Percentiles rank a stretch among this genome's conserved stretches.
Conservation (phyloP, 768 basidiomycete species). For the Mycena pura region DNA sequence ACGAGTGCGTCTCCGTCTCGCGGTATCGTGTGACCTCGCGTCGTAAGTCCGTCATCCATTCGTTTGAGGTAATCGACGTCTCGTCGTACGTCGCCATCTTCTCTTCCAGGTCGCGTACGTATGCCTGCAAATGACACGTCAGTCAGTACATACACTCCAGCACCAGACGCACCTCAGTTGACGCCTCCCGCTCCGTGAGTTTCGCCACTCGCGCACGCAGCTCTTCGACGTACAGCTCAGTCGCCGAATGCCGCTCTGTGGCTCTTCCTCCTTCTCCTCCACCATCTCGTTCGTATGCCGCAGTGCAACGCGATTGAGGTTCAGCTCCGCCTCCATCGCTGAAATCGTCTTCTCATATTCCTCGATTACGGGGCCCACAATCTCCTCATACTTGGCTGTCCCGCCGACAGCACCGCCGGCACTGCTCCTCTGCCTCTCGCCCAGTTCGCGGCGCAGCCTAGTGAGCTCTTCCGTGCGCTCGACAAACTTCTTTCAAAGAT, state of each 20-base stretch:
- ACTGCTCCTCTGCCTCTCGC: conserved; percentile 70
- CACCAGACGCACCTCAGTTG: conserved; percentile 76
- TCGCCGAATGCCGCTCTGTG: conserved; percentile 73
- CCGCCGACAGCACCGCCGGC: conserved; percentile 67
- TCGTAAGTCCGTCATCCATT: conserved; percentile 82
- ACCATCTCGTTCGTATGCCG: conserved; percentile 92
- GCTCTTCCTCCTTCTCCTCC: conserved; percentile 88
- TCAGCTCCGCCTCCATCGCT: conserved; percentile 92
- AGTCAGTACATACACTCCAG: background rate
- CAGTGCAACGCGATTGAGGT: conserved; percentile 84
- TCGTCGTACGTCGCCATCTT: conserved; percentile 90
- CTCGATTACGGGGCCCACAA: conserved; percentile 96
- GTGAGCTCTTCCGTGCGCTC: conserved; percentile 91
- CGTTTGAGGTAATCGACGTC: conserved; percentile 73
- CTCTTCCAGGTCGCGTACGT: conserved; percentile 92
- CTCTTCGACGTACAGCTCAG: conserved; percentile 89
- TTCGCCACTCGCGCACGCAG: conserved; percentile 81
- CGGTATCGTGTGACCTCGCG: conserved; percentile 82
- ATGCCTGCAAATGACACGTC: conserved; percentile 61
- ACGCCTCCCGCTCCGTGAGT: conserved; percentile 85
- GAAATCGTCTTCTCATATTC: conserved; percentile 98
- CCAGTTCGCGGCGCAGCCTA: conserved; percentile 77
- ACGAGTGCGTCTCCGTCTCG: conserved; percentile 74
- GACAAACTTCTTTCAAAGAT: conserved; percentile 82
- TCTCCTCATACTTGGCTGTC: conserved; percentile 86